Percentiles rank a stretch among this genome's conserved stretches.
phyloP scores from a whole-genome alignment of 805 yeast genomes.

The Monosporozyma servazzii region DNA sequence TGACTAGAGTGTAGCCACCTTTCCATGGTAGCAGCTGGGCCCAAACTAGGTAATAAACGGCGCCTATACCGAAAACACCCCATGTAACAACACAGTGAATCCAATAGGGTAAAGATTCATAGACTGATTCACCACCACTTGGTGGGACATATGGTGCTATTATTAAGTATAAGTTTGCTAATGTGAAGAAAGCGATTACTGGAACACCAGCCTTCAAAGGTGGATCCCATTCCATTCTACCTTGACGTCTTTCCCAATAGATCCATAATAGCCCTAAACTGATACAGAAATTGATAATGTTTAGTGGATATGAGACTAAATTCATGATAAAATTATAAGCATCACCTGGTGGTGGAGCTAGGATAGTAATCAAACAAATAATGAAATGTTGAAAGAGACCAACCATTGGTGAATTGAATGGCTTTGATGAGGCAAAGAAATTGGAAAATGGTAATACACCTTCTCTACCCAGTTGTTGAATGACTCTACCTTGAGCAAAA shows the following conservation, averaged over 20 bases:
- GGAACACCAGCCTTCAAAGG: constrained; percentile 58
- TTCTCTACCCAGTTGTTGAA: constrained; percentile 76
- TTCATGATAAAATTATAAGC: constrained; percentile 76
- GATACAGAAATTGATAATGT: constrained; percentile 60
- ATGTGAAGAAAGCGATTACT: constrained; percentile 51
- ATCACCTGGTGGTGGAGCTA: constrained; percentile 82
- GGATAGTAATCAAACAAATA: constrained; percentile 60
- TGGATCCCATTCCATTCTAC: constrained; percentile 55
- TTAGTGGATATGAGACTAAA: constrained; percentile 72
- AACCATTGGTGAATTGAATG: constrained; percentile 63
- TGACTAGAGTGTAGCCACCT: constrained; percentile 43
- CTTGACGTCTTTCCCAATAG: constrained; percentile 42
- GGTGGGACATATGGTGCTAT: constrained; percentile 80
- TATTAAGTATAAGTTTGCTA: constrained; percentile 58
- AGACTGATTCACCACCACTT: constrained; percentile 52
- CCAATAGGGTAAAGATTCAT: constrained; percentile 62
- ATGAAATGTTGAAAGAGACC: constrained; percentile 73
- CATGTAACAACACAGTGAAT: constrained; percentile 75
- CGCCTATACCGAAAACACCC: constrained; percentile 62
- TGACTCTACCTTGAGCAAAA: constrained; percentile 71
- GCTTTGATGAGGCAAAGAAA: constrained; percentile 61
- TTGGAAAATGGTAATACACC: constrained; percentile 68
- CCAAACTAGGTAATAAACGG: constrained; percentile 62
- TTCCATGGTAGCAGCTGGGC: constrained; percentile 45
- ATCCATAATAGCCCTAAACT: constrained; percentile 50